Evolutionary conservation across 768 basidiomycete species (phyloP).

Genomic region (Pisolithus sp.): DNA sequence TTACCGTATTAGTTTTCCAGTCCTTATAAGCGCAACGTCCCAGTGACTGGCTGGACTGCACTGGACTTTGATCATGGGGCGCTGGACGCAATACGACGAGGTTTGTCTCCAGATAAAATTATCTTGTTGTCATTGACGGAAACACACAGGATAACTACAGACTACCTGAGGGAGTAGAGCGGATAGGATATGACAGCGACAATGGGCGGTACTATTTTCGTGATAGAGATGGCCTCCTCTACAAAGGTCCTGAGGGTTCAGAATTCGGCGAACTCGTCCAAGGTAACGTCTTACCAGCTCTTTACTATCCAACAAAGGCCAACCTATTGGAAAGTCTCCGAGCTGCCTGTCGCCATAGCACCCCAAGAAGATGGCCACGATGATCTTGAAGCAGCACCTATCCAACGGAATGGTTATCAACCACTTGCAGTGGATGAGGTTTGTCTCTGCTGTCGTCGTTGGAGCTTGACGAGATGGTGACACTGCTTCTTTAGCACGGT

Average conservation of each 20-base stretch:
- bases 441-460: slow-evolving; percentile 7
- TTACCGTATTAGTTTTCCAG: background rate
- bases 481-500: slow-evolving; percentile 27
- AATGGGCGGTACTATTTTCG: slow-evolving; percentile 59
- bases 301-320: background rate
- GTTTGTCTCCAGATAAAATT: slow-evolving; percentile 3
- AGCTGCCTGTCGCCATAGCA: slow-evolving; percentile 22
- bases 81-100: slow-evolving; percentile 35
- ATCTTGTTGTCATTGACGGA: background rate
- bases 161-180: slow-evolving; percentile 47
- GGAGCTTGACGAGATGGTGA: background rate
- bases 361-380: slow-evolving; percentile 30
- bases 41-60: slow-evolving; percentile 16
- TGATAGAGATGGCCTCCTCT: slow-evolving; percentile 44
- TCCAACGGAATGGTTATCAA: slow-evolving; percentile 51
- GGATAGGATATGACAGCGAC: slow-evolving; percentile 76
- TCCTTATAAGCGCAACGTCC: background rate
- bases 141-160: slow-evolving; percentile 42
- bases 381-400: slow-evolving; percentile 53
- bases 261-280: slow-evolving; percentile 47
- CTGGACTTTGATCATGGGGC: slow-evolving; percentile 22
- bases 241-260: slow-evolving; percentile 56
- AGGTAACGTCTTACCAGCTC: slow-evolving; percentile 24
- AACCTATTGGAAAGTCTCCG: slow-evolving; percentile 19
- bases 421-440: slow-evolving; percentile 49